Base-by-base conservation (phyloP, 208 protist species). In the Trypanosomatidae sp. region DNA sequence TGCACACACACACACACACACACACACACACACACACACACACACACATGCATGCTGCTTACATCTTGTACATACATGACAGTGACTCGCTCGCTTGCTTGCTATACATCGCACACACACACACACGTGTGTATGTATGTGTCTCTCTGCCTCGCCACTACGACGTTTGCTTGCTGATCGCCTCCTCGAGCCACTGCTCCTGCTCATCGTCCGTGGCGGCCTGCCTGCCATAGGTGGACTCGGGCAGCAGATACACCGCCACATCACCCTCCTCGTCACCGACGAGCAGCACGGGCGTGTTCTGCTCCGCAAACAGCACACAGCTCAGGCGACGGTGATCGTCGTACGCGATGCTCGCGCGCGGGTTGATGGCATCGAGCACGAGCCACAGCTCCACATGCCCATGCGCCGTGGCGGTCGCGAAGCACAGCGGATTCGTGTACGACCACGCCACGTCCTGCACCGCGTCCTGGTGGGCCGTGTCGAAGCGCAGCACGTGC, bases 361-460 rank as follows among this genome's bases (percentile, higher is more conserved):
- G 43, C 0, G 90, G 86, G 52, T 83, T 74, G 53, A 94, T 81
- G 11, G 58, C 43, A 41, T 86, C 74, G 24, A 52, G 49, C 28
- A 93, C 58, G 11, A 70, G 70, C 82, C 88, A 93, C 39, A 92
- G 52, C 56, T 90, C 75, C 6, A 83, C 61, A 24, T 65, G 78
- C n/a, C 82, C 82, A 50, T 94, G 84, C 18, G 78, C 73, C 2
- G 84, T 95, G 1, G 70, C 85, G 4, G 91, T 90, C n/a, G 84
- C 94, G 58, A 98, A 98, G 43, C 87, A 56, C 13, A 84, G 79
- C 6, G 92, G 69, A 43, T 81, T 89, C 18, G 68, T 64, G 32
- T 81, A 88, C 25, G 90, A 92, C 94, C 94, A 98, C 43, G 73
- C 70, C 19, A 97, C 68, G 66, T 98, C 95, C 55, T 88, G 76